Conservation (phyloP, 2,329 filamentous ascomycete genomes). For the Rhynchosporium secalis region DNA sequence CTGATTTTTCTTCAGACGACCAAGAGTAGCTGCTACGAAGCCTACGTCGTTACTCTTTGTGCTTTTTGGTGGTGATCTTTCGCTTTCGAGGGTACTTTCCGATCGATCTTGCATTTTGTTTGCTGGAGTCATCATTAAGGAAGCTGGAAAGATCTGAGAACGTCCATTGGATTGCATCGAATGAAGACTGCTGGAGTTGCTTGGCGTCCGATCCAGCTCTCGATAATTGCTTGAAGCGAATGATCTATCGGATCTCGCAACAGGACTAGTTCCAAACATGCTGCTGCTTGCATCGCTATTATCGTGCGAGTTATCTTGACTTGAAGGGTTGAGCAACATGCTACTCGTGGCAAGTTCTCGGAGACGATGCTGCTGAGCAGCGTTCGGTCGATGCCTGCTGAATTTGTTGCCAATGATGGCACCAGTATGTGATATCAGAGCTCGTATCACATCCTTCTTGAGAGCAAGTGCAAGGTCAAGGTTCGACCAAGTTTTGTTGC, state of each 20-base stretch:
- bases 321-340: slow-evolving; percentile 37
- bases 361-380: slow-evolving; percentile 74
- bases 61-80: slow-evolving; percentile 17
- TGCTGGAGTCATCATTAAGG: slow-evolving; percentile 37
- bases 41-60: slow-evolving; percentile 24
- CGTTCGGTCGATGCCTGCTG: slow-evolving; percentile 79
- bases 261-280: slow-evolving; percentile 32
- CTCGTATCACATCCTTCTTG: slow-evolving; percentile 92
- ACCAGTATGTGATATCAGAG: slow-evolving; percentile 90
- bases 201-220: slow-evolving; percentile 28
- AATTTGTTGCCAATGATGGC: slow-evolving; percentile 98
- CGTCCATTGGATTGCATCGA: slow-evolving; percentile 27
- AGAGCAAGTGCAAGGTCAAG: slow-evolving; percentile 88
- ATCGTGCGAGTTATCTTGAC: slow-evolving; percentile 36
- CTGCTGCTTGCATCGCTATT: slow-evolving; percentile 39
- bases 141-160: slow-evolving; percentile 24
- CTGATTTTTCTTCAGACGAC: slow-evolving; percentile 32
- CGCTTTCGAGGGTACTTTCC: slow-evolving; percentile 21
- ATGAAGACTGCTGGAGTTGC: slow-evolving; percentile 35
- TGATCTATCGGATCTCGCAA: slow-evolving; percentile 33
- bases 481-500: slow-evolving; percentile 99
- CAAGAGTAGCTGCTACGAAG: slow-evolving; percentile 31
- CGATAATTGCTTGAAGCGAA: slow-evolving; percentile 36
- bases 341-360: slow-evolving; percentile 78
- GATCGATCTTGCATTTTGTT: slow-evolving; percentile 20